phyloP scores from a whole-genome alignment of 768 basidiomycete species.

The Pholiota conissans region DNA sequence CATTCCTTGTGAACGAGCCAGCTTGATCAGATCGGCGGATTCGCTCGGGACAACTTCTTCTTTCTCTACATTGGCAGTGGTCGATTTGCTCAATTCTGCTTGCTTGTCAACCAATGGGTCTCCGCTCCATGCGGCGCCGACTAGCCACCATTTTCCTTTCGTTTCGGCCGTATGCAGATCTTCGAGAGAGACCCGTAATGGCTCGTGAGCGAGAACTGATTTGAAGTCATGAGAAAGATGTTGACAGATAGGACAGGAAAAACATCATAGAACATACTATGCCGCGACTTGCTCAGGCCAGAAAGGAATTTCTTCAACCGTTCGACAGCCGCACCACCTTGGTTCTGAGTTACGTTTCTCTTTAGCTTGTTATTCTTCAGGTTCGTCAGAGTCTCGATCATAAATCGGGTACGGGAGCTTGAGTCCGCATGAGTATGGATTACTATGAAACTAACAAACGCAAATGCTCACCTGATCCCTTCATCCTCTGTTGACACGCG shows the following conservation, averaged over 20 bases:
- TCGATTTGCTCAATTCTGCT: conserved; percentile 29
- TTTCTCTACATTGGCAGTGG: conserved; percentile 23
- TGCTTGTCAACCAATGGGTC: conserved; percentile 83
- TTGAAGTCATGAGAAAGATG: not conserved
- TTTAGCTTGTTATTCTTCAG: conserved; percentile 91
- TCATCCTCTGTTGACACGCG: conserved; percentile 57
- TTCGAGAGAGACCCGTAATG: conserved; percentile 80
- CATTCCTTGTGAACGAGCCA: conserved; percentile 97
- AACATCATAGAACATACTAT: conserved; percentile 44
- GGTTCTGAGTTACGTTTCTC: conserved; percentile 59
- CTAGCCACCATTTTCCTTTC: conserved; percentile 98
- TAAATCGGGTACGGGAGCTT: conserved; percentile 91
- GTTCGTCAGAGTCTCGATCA: conserved; percentile 91
- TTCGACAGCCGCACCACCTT: conserved; percentile 74
- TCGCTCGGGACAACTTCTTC: conserved; percentile 22
- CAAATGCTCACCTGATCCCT: conserved; percentile 59
- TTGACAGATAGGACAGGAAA: not conserved
- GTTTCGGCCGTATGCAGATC: conserved; percentile 83
- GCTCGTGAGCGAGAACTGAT: conserved; percentile 79
- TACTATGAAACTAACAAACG: not conserved
- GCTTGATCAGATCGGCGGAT: conserved; percentile 53
- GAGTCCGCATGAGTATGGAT: not conserved
- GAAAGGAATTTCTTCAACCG: conserved; percentile 87
- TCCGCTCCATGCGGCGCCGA: conserved; percentile 94
- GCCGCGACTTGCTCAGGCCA: conserved; percentile 72